Conservation (phyloP, 1,284 basidiomycete species). For the Neolentinus lepideus region DNA sequence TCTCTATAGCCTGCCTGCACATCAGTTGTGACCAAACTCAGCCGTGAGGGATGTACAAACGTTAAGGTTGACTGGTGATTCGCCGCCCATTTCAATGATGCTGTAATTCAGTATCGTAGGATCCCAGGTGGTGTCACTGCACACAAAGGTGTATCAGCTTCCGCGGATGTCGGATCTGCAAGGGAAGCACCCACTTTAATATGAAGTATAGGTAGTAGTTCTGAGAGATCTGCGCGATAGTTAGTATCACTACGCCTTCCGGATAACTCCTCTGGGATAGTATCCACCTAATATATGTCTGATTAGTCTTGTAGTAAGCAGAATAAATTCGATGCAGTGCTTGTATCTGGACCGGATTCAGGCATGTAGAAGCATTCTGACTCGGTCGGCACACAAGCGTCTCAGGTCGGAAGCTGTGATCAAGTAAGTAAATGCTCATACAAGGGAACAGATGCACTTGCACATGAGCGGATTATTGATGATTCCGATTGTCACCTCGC, state of each 20-base stretch:
- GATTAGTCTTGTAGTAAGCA: constrained; percentile 20
- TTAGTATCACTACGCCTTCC: constrained; percentile 15
- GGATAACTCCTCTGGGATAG: constrained; percentile 24
- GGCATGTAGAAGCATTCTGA: constrained; percentile 19
- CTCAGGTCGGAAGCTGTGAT: constrained; percentile 20
- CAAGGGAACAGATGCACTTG: constrained; percentile 10
- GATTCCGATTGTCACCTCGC: constrained; percentile 22
- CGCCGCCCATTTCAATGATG: constrained; percentile 12
- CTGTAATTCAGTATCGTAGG: constrained; percentile 13
- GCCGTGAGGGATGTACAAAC: constrained; percentile 7
- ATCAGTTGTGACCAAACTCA: background rate
- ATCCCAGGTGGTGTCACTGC: constrained; percentile 16
- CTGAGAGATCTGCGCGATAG: constrained; percentile 11
- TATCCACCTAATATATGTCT: constrained; percentile 18
- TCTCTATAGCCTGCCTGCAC: constrained; percentile 13
- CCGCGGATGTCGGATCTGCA: background rate
- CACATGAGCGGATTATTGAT: constrained; percentile 26
- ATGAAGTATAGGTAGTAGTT: constrained; percentile 16
- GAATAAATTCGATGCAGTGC: constrained; percentile 24
- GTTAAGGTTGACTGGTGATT: constrained; percentile 14
- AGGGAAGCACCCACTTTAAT: constrained; percentile 10
- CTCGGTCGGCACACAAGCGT: constrained; percentile 19
- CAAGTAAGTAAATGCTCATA: background rate
- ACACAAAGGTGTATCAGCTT: background rate
- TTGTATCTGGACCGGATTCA: constrained; percentile 23